Conservation (phyloP, 345 rosid species). For the Isatis tinctoria region DNA sequence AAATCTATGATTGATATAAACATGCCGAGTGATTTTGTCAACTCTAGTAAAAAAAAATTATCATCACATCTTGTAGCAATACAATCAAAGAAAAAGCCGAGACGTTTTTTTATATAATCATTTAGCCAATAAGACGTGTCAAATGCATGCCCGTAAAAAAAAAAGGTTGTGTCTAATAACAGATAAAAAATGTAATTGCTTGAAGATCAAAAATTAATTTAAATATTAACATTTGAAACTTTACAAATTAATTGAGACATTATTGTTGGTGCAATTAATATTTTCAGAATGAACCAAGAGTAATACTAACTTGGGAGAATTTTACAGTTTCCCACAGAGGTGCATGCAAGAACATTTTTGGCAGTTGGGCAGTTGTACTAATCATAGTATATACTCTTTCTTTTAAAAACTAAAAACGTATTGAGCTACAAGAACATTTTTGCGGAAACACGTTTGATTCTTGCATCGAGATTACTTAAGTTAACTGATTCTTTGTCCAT, state of each 20-base stretch:
- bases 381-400: too few relatives aligned
- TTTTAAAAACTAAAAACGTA: too few relatives aligned
- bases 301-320: neutral
- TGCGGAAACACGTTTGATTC: too few relatives aligned
- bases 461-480: too few relatives aligned
- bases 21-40: slow-evolving; percentile 31
- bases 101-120: neutral
- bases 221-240: neutral
- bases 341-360: slow-evolving; percentile 26
- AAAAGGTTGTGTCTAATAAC: neutral
- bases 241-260: neutral
- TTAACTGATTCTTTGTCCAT: too few relatives aligned
- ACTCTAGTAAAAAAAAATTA: slow-evolving; percentile 7
- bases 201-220: neutral
- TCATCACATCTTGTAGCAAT: slow-evolving; percentile 11
- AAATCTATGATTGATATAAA: slow-evolving; percentile 22
- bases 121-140: neutral
- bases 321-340: neutral
- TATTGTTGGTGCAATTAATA: slow-evolving; percentile 1
- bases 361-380: too few relatives aligned
- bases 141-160: neutral
- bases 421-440: too few relatives aligned
- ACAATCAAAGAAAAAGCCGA: neutral
- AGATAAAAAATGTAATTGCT: neutral
- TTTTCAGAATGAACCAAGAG: neutral